A percentile compares a stretch with the other conserved stretches of the same genome.
Evolutionary conservation across 257 asterid species (phyloP).

Genomic region (Jaltomata sinuosa): DNA sequence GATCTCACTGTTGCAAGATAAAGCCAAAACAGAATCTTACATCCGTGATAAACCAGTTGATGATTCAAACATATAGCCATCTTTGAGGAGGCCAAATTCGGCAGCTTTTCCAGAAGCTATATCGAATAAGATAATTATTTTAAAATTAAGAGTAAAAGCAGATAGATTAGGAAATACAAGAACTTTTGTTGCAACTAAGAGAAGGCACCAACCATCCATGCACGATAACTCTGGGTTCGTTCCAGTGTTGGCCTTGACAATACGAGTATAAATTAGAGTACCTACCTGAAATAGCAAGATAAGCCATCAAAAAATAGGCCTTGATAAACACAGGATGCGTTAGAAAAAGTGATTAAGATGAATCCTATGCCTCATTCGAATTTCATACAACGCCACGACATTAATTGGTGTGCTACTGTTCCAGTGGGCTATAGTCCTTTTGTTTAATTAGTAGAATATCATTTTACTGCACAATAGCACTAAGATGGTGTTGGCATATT

Average conservation of each 20-base stretch:
- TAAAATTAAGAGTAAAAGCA: background rate
- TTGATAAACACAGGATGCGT: background rate
- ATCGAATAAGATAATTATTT: conserved; percentile 7
- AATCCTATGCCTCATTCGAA: background rate
- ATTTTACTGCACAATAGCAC: background rate
- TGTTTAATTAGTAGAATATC: background rate
- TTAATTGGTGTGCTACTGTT: background rate
- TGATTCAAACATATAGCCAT: conserved; percentile 87
- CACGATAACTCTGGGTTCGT: conserved; percentile 97
- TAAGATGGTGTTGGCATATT: background rate
- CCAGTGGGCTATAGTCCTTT: background rate
- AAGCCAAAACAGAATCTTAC: conserved; percentile 23
- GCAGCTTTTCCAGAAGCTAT: conserved; percentile 79
- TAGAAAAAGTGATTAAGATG: background rate
- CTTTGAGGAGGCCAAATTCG: conserved; percentile 84
- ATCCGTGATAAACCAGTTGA: conserved; percentile 84
- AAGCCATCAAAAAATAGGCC: background rate
- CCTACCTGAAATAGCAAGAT: conserved; percentile 51
- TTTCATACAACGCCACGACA: background rate
- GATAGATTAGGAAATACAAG: background rate
- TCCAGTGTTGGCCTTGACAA: conserved; percentile 78
- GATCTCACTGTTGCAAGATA: background rate
- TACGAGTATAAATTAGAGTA: conserved; percentile 75
- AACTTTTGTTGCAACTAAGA: background rate
- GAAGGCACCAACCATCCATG: conserved; percentile 73